Evolutionary conservation across 2,329 filamentous ascomycete genomes (phyloP).

Genomic region (Macrophomina tecta): DNA sequence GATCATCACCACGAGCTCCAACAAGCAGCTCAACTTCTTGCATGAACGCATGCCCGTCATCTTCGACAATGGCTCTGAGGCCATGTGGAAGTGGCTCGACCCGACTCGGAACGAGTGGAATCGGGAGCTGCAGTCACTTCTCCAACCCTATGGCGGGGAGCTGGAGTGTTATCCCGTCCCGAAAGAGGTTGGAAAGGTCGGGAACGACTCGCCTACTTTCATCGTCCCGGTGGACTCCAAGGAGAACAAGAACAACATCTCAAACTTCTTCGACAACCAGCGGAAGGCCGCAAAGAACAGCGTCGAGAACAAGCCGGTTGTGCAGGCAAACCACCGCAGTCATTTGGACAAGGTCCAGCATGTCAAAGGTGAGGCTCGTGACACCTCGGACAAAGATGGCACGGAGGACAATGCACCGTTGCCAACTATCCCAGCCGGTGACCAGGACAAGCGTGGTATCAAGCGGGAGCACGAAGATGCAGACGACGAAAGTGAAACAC

Average conservation of each 20-base stretch:
- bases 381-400: slow-evolving; percentile 52
- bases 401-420: slow-evolving; percentile 60
- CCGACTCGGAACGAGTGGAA: slow-evolving; percentile 75
- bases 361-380: slow-evolving; percentile 47
- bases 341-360: slow-evolving; percentile 31
- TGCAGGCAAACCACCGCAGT: slow-evolving; percentile 36
- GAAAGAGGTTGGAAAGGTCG: slow-evolving; percentile 91
- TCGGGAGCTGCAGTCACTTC: slow-evolving; percentile 73
- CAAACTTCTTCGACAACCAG: slow-evolving; percentile 82
- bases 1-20: slow-evolving; percentile 89
- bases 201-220: slow-evolving; percentile 85
- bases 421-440: slow-evolving; percentile 36
- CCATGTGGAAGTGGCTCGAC: slow-evolving; percentile 78
- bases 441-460: slow-evolving; percentile 40
- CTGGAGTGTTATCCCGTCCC: slow-evolving; percentile 85
- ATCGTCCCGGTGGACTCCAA: slow-evolving; percentile 81
- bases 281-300: slow-evolving; percentile 35
- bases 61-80: slow-evolving; percentile 75
- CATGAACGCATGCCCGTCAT: slow-evolving; percentile 98
- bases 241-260: slow-evolving; percentile 91
- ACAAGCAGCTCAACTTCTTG: slow-evolving; percentile 80
- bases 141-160: slow-evolving; percentile 80
- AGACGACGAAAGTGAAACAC: slow-evolving; percentile 41
- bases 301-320: not conserved
- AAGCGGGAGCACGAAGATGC: slow-evolving; percentile 57